These are phyloP conservation scores for Nicotiana benthamiana DNA, from an alignment of 257 asterid species.

Conservation along the genomic window DNA sequence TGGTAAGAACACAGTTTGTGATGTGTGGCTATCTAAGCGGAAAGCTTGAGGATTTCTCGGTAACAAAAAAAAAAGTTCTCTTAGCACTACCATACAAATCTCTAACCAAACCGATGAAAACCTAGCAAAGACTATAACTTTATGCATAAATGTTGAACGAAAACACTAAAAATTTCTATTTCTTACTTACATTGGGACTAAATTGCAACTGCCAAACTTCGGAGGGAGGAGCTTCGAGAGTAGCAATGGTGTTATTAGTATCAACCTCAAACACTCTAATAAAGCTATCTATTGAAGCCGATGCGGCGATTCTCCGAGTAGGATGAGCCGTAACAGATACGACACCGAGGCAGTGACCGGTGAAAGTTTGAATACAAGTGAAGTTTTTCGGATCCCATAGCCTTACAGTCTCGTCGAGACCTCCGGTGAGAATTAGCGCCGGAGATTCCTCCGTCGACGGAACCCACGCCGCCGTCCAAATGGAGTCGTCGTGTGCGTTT, in stretches of 20 bases:
- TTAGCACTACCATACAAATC: neutral
- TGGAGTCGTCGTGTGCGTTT: constrained; percentile 83
- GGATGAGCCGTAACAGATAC: constrained; percentile 92
- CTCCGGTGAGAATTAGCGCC: constrained; percentile 74
- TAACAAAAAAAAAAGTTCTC: neutral
- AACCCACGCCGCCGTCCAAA: constrained; percentile 96
- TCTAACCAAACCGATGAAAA: neutral
- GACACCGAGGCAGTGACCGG: constrained; percentile 96
- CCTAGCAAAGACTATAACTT: neutral
- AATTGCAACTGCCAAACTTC: constrained; percentile 96
- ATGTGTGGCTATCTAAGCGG: too few species aligned
- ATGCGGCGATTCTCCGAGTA: constrained; percentile 85
- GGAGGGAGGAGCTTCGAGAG: constrained; percentile 96
- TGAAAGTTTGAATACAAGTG: constrained; percentile 41
- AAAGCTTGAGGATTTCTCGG: too few species aligned
- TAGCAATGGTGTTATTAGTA: constrained; percentile 66
- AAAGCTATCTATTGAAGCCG: constrained; percentile 90
- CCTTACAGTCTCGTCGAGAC: constrained; percentile 88
- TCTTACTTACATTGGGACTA: constrained; percentile 60
- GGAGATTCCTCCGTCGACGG: constrained; percentile 48
- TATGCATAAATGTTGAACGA: neutral
- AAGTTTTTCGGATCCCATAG: constrained; percentile 65
- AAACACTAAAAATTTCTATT: neutral
- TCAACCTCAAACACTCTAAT: constrained; percentile 78
- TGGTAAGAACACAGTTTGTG: too few species aligned